Evolutionary conservation across 768 basidiomycete species (phyloP), one percentile per base, ranked within the genome.

Genomic region (Leucosporidium yakuticum): DNA sequence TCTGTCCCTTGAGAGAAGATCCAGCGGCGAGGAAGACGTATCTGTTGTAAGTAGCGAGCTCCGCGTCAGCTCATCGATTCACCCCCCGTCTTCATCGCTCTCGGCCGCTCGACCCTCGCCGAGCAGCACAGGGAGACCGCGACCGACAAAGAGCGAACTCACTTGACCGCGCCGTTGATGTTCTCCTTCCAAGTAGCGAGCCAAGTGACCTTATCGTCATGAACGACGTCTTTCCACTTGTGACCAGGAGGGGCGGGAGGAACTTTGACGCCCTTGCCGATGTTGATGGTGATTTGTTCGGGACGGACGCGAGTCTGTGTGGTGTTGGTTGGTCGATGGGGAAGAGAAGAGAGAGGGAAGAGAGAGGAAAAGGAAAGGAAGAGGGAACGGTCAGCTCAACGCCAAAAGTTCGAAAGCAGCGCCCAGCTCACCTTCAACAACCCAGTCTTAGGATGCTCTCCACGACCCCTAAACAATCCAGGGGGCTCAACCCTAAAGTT

Each of bases 141-240:
- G n/a, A 39, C 8, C 49, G 6, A 44, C 6, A 36, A 21, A 4
- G n/a, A 25, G 56, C 36, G 15, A 19, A 63, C 65, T 49, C 57
- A 72, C 64, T 90, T 73, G 66, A 73, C 72, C 61, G 69, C 69
- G 68, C 87, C 85, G 76, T 98, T 98, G 80, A 98, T 87, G 77
- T 99, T 99, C 79, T 98, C 96, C 56, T 92, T 93, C 96, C 96
- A 99, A 64, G 89, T 94, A 7, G 96, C 96, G 58, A 99, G 83
- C 96, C 96, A 99, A 19, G 96, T 98, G 32, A 98, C 96, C 4
- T 92, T 97, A 73, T 94, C 88, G 77, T 98, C 94, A 76, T 98
- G 91, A 17, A 85, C 83, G 27, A 96, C 82, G 5, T 83, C 82
- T 78, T 90, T 92, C 96, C 96, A 99, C 53, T 85, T 84, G 54